Evolutionary conservation across 768 basidiomycete genomes (phyloP), one percentile per base, ranked within the genome.

Genomic region (Auricularia cornea): DNA sequence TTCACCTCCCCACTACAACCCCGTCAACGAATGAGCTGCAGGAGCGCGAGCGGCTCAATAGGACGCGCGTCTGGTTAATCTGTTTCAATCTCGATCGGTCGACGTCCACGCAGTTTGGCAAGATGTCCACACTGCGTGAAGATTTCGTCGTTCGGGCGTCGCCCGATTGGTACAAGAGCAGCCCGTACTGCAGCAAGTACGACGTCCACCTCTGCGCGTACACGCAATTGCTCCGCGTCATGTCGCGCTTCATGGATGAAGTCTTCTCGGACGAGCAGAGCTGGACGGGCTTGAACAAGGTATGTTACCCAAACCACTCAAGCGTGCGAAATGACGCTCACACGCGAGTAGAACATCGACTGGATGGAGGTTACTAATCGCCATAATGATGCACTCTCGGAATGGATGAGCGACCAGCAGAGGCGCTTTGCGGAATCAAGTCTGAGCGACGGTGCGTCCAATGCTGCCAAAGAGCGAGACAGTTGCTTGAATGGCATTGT

Each of bases 31-130:
- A 82, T 28, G 90, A 93, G 73, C 84, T 80, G 40, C 84, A 89
- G 66, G 89, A 90, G 66, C 81, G 93, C 20, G 93, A 95, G 76
- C 81, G 90, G 35, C 75, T 94, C 69, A 95, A 97, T 72, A 85
- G 89, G 63, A 86, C 84, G 48, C 78, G 94, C n/a, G 85, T 88
- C 31, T 97, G 93, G 93, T 83, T 95, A 80, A 89, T 90, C 60
- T 94, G 91, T 72, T 94, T 88, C 76, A 91, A 92, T 70, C 72
- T 95, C 63, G 94, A 97, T 72, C 84, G 90, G 20, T 94, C 92
- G 30, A 88, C 89, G 2, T 87, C 91, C 2, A 93, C 89, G 2
- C 89, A 94, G 71, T 91, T 93, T 71, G 94, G 93, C 3, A 94
- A 94, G 73, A 91, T 92, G 2, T 87, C 87, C 14, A 92, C 91